Conservation (phyloP, 106 monocot genomes). For the Dendrobium catenatum region DNA sequence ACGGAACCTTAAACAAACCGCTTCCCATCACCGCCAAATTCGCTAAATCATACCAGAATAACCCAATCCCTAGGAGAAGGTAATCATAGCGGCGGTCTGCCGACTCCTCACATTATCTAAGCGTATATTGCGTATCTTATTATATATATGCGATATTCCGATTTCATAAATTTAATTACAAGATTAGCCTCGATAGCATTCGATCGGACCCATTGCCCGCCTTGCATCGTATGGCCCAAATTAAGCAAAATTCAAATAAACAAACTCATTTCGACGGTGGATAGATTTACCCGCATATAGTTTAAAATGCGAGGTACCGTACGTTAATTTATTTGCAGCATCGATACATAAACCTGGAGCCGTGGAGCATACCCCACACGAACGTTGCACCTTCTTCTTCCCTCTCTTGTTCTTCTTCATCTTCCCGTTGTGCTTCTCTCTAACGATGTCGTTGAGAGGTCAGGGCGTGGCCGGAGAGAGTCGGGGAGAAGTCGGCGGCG, state of each 20-base stretch:
- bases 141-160: too few relatives aligned
- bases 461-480: background rate
- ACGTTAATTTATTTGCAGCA: background rate
- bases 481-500: background rate
- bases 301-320: background rate
- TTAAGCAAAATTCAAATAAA: background rate
- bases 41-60: too few relatives aligned
- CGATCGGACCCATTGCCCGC: too few relatives aligned
- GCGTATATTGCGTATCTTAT: too few relatives aligned
- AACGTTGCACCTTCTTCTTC: background rate
- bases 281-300: background rate
- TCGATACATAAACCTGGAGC: background rate
- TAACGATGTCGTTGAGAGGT: background rate
- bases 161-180: too few relatives aligned
- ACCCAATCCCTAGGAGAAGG: too few relatives aligned
- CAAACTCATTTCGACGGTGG: background rate
- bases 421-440: background rate
- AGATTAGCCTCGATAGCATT: too few relatives aligned
- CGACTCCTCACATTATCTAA: too few relatives aligned
- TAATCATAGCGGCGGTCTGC: too few relatives aligned
- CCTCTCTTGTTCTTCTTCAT: background rate
- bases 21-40: too few relatives aligned
- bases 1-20: too few relatives aligned
- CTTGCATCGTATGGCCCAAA: background rate
- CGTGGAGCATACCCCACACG: background rate